Conservation (phyloP, 2,329 filamentous ascomycete species). For the Leptosphaerulina australis region DNA sequence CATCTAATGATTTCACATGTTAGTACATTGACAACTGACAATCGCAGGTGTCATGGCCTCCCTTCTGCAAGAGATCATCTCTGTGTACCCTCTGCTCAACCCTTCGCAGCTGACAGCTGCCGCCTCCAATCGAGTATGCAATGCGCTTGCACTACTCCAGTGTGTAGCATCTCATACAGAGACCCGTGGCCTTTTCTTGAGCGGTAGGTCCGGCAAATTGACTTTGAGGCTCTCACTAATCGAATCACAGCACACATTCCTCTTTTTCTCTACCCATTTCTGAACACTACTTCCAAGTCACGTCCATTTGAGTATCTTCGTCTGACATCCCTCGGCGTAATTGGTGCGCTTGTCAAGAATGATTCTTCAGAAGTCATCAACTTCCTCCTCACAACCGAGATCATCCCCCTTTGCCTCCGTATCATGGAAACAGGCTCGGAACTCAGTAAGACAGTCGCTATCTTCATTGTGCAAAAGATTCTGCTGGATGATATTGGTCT, state of each 20-base stretch:
- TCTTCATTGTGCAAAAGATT: slow-evolving; percentile 99
- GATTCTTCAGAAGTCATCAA: slow-evolving; percentile 99
- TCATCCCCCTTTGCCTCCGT: slow-evolving; percentile 93
- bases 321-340: slow-evolving; percentile 92
- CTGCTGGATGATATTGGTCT: slow-evolving; percentile 94
- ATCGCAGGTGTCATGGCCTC: slow-evolving; percentile 92
- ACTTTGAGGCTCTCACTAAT: slow-evolving; percentile 21
- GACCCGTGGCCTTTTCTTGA: slow-evolving; percentile 89
- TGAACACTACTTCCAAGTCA: slow-evolving; percentile 98
- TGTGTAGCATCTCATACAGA: slow-evolving; percentile 98
- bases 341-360: slow-evolving; percentile 97
- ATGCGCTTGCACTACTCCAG: slow-evolving; percentile 91
- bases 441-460: slow-evolving; percentile 97
- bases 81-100: slow-evolving; percentile 94
- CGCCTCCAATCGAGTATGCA: slow-evolving; percentile 97
- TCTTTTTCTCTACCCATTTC: slow-evolving; percentile 94
- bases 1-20: slow-evolving; percentile 63
- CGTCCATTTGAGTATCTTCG: slow-evolving; percentile 97
- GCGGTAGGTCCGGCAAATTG: slow-evolving; percentile 63
- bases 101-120: slow-evolving; percentile 96
- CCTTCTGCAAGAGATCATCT: slow-evolving; percentile 96
- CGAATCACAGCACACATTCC: slow-evolving; percentile 81
- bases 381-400: slow-evolving; percentile 96
- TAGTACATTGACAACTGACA: slow-evolving; percentile 20
- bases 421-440: slow-evolving; percentile 99